Evolutionary conservation across 1,284 basidiomycete species (phyloP), one percentile per base, ranked within the genome.

Genomic region (Cutaneotrichosporon sp.): DNA sequence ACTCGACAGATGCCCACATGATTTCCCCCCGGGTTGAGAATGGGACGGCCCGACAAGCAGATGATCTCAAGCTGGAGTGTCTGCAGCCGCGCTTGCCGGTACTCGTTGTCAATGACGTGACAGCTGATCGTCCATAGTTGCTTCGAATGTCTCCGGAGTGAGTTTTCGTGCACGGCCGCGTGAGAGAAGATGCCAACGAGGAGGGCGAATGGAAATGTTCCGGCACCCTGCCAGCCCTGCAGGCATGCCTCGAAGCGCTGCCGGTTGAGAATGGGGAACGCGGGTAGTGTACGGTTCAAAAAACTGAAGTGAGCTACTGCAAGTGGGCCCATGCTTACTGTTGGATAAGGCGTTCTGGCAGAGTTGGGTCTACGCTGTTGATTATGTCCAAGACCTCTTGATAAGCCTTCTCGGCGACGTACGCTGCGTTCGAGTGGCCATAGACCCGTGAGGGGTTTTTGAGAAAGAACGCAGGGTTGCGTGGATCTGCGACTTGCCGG

Each of bases 231-330:
- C 51, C 47, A 54, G 11, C 51, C 54, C 8, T 39, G 48, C 10
- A 60, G 50, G 5, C 53, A 54, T 2, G 55, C 59, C 24, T 60
- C 56, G n/a, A 64, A 52, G 10, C 64, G 61, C 5, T 39, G 47
- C 1, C 46, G 44, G 41, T 66, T 66, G 44, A 66, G 34, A 27
- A 66, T 53, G 2, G 64, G 64, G 14, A 64, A 22, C 11, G 60
- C 61, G 0, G 62, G 61, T 0, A 61, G 56, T 3, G 59, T 56
- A 20, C 54, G 47, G 7, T 48, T 54, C 27, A 63, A 27, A 32
- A 60, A 63, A 10, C 61, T 63, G 42, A 3, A 9, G 47, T 54
- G 35, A 54, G 47, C 34, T 5, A 6, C 5, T 24, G 29, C 32
- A 3, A 5, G 17, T 8, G 10, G 4, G 25, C 10, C n/a, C n/a